Percentiles rank a stretch among this genome's conserved stretches.
Evolutionary conservation across 192 early-diverging fungal genomes (phyloP).

Genomic region (Glomus cerebriforme): DNA sequence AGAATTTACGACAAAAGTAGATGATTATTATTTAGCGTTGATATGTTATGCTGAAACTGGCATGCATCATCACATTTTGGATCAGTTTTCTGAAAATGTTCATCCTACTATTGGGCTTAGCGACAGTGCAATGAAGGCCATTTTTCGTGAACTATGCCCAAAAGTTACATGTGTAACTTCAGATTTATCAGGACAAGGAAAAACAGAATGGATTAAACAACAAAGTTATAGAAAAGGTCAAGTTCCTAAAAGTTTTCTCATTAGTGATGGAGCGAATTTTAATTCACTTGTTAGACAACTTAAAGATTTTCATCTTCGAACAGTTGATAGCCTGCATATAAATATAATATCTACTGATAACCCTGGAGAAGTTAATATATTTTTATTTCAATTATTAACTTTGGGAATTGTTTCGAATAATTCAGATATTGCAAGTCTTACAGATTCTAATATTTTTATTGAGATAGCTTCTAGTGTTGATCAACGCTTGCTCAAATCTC

Average conservation of each 20-base stretch:
- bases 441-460: background rate
- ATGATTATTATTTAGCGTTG: slow-evolving; percentile 26
- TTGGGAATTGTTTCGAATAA: slow-evolving; percentile 26
- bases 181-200: slow-evolving; percentile 28
- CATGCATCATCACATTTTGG: slow-evolving; percentile 30
- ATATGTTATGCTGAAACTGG: slow-evolving; percentile 31
- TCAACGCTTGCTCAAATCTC: slow-evolving; percentile 24
- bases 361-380: slow-evolving; percentile 31
- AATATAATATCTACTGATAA: slow-evolving; percentile 26
- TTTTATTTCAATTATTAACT: slow-evolving; percentile 34
- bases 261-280: slow-evolving; percentile 16
- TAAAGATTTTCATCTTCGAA: background rate
- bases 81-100: slow-evolving; percentile 33
- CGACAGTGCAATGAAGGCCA: background rate
- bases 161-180: slow-evolving; percentile 28
- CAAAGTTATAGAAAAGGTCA: background rate
- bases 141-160: slow-evolving; percentile 21
- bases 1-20: background rate
- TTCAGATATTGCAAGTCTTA: slow-evolving; percentile 18
- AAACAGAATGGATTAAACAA: slow-evolving; percentile 33
- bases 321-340: slow-evolving; percentile 14
- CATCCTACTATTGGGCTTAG: slow-evolving; percentile 1
- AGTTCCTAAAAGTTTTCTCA: slow-evolving; percentile 16
- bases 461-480: slow-evolving; percentile 31
- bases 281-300: slow-evolving; percentile 3